These are phyloP conservation scores for Arachnomyces sp. DNA, from an alignment of 2,329 filamentous ascomycete species.

Conservation along the genomic window DNA sequence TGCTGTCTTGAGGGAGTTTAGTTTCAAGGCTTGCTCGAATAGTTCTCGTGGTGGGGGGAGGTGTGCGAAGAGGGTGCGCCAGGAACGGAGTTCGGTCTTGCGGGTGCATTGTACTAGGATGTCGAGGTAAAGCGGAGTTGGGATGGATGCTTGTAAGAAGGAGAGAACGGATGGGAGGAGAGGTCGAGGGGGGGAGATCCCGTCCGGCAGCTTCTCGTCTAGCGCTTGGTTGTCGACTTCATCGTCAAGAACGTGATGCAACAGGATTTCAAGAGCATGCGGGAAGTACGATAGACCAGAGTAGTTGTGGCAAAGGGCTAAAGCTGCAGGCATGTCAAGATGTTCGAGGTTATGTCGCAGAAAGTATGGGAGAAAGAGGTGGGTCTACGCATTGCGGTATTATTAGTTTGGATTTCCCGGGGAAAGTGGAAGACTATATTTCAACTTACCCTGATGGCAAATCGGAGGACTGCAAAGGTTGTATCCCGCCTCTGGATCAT, in stretches of 20 bases:
- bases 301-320: constrained; percentile 77
- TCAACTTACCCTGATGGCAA: constrained; percentile 68
- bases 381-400: constrained; percentile 53
- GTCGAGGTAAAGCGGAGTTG: constrained; percentile 68
- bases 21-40: constrained; percentile 83
- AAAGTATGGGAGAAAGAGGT: constrained; percentile 84
- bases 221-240: constrained; percentile 64
- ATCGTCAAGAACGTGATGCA: constrained; percentile 90
- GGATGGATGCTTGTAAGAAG: constrained; percentile 64
- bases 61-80: constrained; percentile 87
- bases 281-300: constrained; percentile 83
- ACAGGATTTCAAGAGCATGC: constrained; percentile 81
- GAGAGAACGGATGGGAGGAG: constrained; percentile 48
- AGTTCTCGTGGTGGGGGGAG: constrained; percentile 83
- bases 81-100: constrained; percentile 91
- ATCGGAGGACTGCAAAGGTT: constrained; percentile 82
- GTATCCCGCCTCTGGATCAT: constrained; percentile 88
- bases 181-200: constrained; percentile 18
- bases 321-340: constrained; percentile 70
- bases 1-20: constrained; percentile 84
- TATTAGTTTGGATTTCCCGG: not conserved
- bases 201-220: constrained; percentile 20
- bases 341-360: constrained; percentile 70
- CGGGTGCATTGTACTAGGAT: constrained; percentile 95
- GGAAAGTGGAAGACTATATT: not conserved